These are phyloP conservation scores for Vaccinium macrocarpon DNA, from an alignment of 148 eudicot genomes.

Conservation along the genomic window DNA sequence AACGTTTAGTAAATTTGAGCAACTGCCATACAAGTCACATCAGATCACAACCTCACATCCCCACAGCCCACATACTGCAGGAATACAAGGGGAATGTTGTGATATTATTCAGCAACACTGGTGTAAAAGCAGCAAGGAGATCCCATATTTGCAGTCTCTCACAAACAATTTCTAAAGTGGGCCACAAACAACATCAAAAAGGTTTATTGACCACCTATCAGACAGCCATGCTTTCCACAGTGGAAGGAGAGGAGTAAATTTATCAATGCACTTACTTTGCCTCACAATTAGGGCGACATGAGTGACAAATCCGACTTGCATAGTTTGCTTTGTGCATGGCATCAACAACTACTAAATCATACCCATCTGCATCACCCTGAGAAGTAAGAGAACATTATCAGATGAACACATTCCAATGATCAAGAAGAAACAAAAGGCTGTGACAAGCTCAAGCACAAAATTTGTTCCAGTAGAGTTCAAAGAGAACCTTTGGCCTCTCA, in stretches of 20 bases:
- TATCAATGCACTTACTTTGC: conserved; percentile 69
- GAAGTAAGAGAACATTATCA: conserved; percentile 12
- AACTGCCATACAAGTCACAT: neutral
- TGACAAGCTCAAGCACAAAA: conserved; percentile 11
- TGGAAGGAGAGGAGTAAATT: conserved; percentile 7
- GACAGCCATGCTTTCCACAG: neutral
- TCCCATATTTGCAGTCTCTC: neutral
- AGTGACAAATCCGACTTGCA: conserved; percentile 98
- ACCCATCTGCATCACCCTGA: conserved; percentile 99
- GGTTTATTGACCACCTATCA: neutral
- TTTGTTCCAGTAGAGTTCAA: neutral
- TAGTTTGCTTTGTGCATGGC: conserved; percentile 99
- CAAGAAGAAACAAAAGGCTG: conserved; percentile 9
- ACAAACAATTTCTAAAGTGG: neutral
- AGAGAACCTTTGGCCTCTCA: conserved; percentile 94
- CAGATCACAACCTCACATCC: neutral
- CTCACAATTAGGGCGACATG: conserved; percentile 97
- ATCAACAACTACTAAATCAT: conserved; percentile 95
- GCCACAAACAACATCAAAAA: neutral
- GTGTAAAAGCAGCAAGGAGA: neutral
- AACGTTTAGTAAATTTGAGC: neutral
- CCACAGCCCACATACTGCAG: neutral
- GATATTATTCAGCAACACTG: neutral
- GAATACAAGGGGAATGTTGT: neutral
- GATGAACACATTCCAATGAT: neutral